Conservation (phyloP, 2,329 filamentous ascomycete species). For the Aspergillus novoparasiticus region DNA sequence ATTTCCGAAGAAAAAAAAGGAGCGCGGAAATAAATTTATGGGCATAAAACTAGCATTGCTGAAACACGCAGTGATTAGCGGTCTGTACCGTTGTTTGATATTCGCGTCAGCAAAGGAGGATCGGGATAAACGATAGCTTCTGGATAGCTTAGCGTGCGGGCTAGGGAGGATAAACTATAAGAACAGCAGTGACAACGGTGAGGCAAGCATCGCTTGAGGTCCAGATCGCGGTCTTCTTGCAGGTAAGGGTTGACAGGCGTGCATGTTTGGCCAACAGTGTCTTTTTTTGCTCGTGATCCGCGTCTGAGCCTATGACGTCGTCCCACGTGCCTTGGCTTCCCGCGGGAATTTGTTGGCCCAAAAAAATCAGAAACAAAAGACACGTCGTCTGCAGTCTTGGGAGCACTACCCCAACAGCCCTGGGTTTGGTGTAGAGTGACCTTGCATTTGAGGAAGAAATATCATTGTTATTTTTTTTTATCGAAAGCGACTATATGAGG, state of each 20-base stretch:
- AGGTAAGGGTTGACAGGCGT: background rate
- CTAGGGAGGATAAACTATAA: conserved; percentile 6
- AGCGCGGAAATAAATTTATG: background rate
- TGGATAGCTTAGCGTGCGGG: conserved; percentile 1
- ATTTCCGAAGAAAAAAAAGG: background rate
- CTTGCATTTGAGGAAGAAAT: background rate
- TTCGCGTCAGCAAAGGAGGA: conserved; percentile 4
- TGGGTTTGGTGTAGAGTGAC: background rate
- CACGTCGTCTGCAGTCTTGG: background rate
- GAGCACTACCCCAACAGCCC: background rate
- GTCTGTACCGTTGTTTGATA: background rate
- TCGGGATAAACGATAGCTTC: background rate
- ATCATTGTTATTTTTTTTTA: no score
- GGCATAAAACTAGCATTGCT: background rate
- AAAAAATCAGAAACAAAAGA: background rate
- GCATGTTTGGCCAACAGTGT: background rate
- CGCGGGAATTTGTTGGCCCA: conserved; percentile 1
- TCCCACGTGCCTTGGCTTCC: conserved; percentile 30
- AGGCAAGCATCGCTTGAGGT: background rate
- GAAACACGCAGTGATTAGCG: background rate
- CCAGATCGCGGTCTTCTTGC: background rate
- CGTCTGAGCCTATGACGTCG: conserved; percentile 37
- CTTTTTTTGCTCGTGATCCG: conserved; percentile 13
- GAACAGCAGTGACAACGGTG: conserved; percentile 6
- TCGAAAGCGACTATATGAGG: background rate